phyloP scores from a whole-genome alignment of 2,329 filamentous ascomycete species.

The Aspergillus japonicus region DNA sequence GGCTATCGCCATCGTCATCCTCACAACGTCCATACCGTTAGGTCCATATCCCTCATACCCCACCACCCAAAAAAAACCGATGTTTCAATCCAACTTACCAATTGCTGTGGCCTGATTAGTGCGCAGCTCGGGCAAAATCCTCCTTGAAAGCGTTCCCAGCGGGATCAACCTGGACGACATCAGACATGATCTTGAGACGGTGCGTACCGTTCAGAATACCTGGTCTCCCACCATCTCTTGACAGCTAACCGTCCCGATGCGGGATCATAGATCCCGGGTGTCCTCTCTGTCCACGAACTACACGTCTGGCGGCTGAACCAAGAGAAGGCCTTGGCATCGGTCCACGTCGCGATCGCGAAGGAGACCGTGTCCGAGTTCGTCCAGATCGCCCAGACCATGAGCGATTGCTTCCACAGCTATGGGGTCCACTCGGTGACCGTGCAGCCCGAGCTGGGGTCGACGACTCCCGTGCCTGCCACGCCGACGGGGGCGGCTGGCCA shows the following conservation, averaged over 20 bases:
- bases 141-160: constrained; percentile 63
- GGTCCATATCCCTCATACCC: too few relatives aligned
- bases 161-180: constrained; percentile 62
- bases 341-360: constrained; percentile 58
- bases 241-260: too few relatives aligned
- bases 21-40: too few relatives aligned
- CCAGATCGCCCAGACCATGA: constrained; percentile 59
- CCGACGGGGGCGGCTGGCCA: too few relatives aligned
- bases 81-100: too few relatives aligned
- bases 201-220: too few relatives aligned
- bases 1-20: too few relatives aligned
- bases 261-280: constrained; percentile 45
- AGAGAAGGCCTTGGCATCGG: constrained; percentile 64
- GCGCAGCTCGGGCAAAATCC: constrained; percentile 54
- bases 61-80: too few relatives aligned
- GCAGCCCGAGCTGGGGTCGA: constrained; percentile 56
- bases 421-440: constrained; percentile 69
- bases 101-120: neutral
- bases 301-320: constrained; percentile 72
- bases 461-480: too few relatives aligned
- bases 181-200: constrained; percentile 64
- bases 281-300: constrained; percentile 66
- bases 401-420: constrained; percentile 68
- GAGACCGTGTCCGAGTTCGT: constrained; percentile 50
- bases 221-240: too few relatives aligned